Percentiles rank a stretch among this genome's conserved stretches.
These are phyloP conservation scores for Odontarrhena argentea DNA, from an alignment of 345 rosid genomes.

Conservation along the genomic window DNA sequence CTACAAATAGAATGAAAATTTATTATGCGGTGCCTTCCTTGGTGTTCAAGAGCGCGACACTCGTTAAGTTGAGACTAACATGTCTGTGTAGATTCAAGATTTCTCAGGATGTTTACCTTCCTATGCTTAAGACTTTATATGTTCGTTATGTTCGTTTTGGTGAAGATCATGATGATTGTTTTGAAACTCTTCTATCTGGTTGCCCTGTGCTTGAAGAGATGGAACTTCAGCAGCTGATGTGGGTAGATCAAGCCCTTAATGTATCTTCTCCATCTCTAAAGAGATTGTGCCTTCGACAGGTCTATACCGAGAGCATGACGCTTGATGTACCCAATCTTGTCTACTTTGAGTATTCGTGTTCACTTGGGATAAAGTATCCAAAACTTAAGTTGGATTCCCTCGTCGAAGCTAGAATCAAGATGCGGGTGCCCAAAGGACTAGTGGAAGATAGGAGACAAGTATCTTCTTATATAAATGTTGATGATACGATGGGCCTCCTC, in stretches of 20 bases:
- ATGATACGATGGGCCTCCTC: too few relatives aligned
- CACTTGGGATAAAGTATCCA: neutral
- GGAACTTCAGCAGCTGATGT: neutral
- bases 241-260: neutral
- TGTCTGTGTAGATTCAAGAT: neutral
- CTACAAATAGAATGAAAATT: neutral
- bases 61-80: conserved; percentile 13
- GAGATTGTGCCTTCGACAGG: neutral
- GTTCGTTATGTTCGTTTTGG: neutral
- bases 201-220: conserved; percentile 26
- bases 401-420: neutral
- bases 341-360: conserved; percentile 3
- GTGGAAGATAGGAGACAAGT: neutral
- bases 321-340: conserved; percentile 23
- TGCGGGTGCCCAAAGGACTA: neutral
- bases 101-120: conserved; percentile 4
- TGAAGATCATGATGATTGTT: neutral
- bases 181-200: conserved; percentile 8
- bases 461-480: neutral
- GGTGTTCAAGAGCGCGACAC: conserved; percentile 11
- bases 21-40: neutral
- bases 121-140: neutral
- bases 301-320: neutral
- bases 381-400: conserved; percentile 14
- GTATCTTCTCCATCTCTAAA: conserved; percentile 4